phyloP scores from a whole-genome alignment of 306 rosid species.

The Gleditsia sinensis region DNA sequence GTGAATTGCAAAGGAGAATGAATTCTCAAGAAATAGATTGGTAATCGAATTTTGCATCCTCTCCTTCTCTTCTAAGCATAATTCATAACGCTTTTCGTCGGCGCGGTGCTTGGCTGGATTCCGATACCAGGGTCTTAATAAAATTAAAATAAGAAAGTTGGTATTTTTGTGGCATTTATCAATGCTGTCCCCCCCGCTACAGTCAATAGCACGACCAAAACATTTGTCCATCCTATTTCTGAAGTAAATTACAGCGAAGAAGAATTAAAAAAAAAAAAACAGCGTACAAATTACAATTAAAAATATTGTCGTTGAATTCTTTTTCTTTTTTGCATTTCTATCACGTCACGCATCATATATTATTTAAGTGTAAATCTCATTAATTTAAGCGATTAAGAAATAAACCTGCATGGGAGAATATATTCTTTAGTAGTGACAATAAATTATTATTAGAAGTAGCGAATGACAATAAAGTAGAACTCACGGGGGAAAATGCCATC shows the following conservation, averaged over 20 bases:
- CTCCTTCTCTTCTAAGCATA: not conserved
- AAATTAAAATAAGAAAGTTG: not conserved
- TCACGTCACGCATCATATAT: not conserved
- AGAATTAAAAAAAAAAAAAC: too few relatives aligned
- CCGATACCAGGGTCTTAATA: not conserved
- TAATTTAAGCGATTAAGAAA: not conserved
- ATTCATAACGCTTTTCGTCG: conserved; percentile 23
- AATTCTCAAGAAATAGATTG: not conserved
- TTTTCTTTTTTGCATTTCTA: not conserved
- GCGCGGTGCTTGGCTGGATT: conserved; percentile 16
- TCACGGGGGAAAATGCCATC: not conserved
- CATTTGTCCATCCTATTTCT: not conserved
- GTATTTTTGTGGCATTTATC: conserved; percentile 15
- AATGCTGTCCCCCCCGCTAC: not conserved
- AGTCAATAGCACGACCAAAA: not conserved
- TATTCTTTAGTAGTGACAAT: not conserved
- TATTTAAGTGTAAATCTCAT: not conserved
- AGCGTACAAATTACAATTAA: not conserved
- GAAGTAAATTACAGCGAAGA: not conserved
- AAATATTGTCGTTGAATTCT: not conserved
- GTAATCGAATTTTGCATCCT: conserved; percentile 1
- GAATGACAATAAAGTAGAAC: not conserved
- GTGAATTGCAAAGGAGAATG: conserved; percentile 7
- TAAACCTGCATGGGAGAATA: not conserved
- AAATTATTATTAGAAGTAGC: not conserved